Evolutionary conservation across 495 filamentous ascomycete species (phyloP), one percentile per base, ranked within the genome.

Genomic region (Aspergillus cristatus): DNA sequence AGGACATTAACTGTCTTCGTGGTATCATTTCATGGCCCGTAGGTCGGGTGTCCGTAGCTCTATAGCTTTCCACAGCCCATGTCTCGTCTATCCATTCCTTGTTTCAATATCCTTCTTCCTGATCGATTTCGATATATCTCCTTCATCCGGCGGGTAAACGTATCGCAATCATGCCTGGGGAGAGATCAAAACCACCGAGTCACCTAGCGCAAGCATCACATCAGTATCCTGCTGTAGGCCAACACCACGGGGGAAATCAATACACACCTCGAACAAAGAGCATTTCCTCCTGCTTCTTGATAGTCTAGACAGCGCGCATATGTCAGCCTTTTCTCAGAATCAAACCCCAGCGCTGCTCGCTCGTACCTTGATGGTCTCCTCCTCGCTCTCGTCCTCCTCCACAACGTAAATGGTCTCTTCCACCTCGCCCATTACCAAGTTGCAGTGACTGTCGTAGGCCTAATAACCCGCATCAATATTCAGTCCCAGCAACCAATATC

Each of bases 401-500:
- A 94, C 79, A 24, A 89, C 62, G 58, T 96, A 99, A 38, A 99
- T 82, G 6, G 88, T 97, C 69, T 99, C 91, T 55, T 96, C 86
- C 7, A 94, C 91, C 32, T 99, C 93, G 3, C 93, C 91, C 2
- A 99, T 71, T 3, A 99, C 86, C n/a, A 97, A 64, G 54, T 99
- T 99, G 76, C 91, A 97, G 58, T 99, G 91, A 50, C 84, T 91
- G 57, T 99, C 91, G 58, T 96, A 99, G 22, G 90, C 91, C 93
- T 99, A 50, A 7, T 18, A 29, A 15, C 20, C 32, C n/a, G n/a
- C n/a, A 46, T 45, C 28, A 47, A 31, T 26, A 37, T n/a, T n/a
- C n/a, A n/a, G n/a, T n/a, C n/a, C n/a, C n/a, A n/a, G n/a, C n/a
- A n/a, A n/a, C n/a, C n/a, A n/a, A n/a, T n/a, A n/a, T n/a, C n/a